Percentiles rank a stretch among this genome's conserved stretches.
Conservation (phyloP, 176 grass and related monocot species). For the Musa schizocarpa region DNA sequence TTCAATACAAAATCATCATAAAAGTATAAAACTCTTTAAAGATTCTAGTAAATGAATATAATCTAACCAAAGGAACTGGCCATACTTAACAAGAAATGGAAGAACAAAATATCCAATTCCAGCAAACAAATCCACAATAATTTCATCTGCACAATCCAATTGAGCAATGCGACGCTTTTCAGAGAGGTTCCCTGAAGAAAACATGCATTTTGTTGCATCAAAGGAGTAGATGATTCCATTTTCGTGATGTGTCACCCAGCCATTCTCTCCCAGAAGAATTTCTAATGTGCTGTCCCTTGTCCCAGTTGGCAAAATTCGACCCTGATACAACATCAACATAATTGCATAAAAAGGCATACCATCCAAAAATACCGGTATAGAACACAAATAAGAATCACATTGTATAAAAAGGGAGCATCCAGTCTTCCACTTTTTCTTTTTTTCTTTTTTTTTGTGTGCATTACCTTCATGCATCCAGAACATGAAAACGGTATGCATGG, state of each 20-base stretch:
- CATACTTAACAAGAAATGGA: conserved; percentile 92
- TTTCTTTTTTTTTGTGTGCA: no score
- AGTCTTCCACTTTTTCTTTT: no score
- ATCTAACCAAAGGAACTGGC: conserved; percentile 1
- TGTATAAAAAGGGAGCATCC: no score
- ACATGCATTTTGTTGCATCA: conserved; percentile 95
- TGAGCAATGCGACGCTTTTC: conserved; percentile 82
- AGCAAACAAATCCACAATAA: conserved; percentile 85
- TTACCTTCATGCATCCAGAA: no score
- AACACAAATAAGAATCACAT: no score
- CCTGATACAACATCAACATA: conserved; percentile 30
- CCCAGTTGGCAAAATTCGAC: conserved; percentile 68
- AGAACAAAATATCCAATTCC: conserved; percentile 96
- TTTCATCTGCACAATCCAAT: conserved; percentile 69
- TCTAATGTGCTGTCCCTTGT: conserved; percentile 91
- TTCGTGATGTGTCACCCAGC: conserved; percentile 81
- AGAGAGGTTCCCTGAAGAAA: conserved; percentile 90
- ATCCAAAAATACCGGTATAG: background rate
- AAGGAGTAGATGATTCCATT: conserved; percentile 78
- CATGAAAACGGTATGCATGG: no score
- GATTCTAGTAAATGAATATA: background rate
- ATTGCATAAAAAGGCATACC: background rate
- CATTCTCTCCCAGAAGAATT: conserved; percentile 61
- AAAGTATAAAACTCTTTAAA: background rate
- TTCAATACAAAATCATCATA: background rate